Percentiles rank a stretch among this genome's conserved stretches.
phyloP scores from a whole-genome alignment of 768 basidiomycete genomes.

The Plicaturopsis crispa region DNA sequence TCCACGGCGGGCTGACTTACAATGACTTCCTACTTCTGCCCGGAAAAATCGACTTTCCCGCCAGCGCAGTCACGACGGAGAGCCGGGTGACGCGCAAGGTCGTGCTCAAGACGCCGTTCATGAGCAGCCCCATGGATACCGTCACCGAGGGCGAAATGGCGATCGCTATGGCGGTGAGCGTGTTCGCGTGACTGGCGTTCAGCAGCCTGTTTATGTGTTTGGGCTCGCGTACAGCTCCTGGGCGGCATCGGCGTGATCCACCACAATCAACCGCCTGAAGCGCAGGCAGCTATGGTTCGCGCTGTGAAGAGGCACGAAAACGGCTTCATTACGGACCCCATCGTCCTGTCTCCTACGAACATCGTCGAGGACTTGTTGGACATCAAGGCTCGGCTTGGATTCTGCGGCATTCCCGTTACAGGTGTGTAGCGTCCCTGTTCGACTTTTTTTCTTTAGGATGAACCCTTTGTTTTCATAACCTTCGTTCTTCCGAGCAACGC shows the following conservation, averaged over 20 bases:
- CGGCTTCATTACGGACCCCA: constrained; percentile 94
- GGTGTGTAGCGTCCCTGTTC: constrained; percentile 46
- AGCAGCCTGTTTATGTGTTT: no score
- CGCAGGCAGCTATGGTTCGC: constrained; percentile 95
- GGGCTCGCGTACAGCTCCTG: constrained; percentile 46
- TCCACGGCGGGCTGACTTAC: constrained; percentile 92
- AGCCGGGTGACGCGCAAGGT: constrained; percentile 88
- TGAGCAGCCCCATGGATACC: constrained; percentile 99
- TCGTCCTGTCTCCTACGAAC: constrained; percentile 75
- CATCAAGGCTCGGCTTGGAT: constrained; percentile 87
- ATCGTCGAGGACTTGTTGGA: constrained; percentile 85
- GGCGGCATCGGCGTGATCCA: constrained; percentile 98
- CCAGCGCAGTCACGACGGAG: constrained; percentile 74
- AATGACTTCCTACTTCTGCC: constrained; percentile 95
- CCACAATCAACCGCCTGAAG: constrained; percentile 80
- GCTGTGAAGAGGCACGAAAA: constrained; percentile 98
- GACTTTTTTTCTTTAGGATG: constrained; percentile 30
- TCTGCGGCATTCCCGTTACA: constrained; percentile 96
- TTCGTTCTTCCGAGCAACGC: constrained; percentile 88
- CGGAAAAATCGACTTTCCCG: constrained; percentile 92
- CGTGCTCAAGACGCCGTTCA: constrained; percentile 86
- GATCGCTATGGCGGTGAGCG: constrained; percentile 80
- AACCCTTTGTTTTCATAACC: constrained; percentile 47
- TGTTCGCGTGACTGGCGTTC: constrained; percentile 5
- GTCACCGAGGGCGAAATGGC: constrained; percentile 96